Evolutionary conservation across 352 stramenopile species (phyloP).

Genomic region (Globisporangium camurandrum): DNA sequence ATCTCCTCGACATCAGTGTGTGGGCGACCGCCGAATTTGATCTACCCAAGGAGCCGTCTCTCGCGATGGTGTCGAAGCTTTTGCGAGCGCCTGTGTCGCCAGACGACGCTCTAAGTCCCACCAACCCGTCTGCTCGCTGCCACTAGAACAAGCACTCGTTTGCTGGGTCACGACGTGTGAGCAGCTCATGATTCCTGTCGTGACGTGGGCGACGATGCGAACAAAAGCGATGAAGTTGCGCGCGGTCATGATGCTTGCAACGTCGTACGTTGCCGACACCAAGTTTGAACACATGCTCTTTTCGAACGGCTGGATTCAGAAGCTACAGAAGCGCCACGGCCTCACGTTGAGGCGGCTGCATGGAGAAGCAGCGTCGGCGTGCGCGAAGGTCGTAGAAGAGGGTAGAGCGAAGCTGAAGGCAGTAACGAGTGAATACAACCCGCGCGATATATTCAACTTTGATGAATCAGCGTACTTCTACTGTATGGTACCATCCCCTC

Average conservation of each 20-base stretch:
- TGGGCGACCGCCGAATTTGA: no score
- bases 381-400: background rate
- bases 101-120: no score
- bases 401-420: background rate
- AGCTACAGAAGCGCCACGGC: conserved; percentile 3
- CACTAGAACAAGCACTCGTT: background rate
- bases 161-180: background rate
- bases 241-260: background rate
- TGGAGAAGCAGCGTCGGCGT: conserved; percentile 2
- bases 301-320: conserved; percentile 5
- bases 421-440: background rate
- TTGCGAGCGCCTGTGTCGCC: no score
- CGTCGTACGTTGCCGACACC: background rate
- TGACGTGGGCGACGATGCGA: conserved; percentile 1
- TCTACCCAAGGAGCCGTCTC: no score
- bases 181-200: background rate
- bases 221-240: conserved; percentile 3
- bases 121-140: background rate
- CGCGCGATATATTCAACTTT: conserved; percentile 6
- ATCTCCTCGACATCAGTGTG: no score
- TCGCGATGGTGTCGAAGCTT: no score
- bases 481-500: background rate
- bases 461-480: conserved; percentile 6
- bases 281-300: background rate
- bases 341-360: conserved; percentile 1